Evolutionary conservation across 2,329 filamentous ascomycete species (phyloP).

Genomic region (Pseudocercospora crystallina): DNA sequence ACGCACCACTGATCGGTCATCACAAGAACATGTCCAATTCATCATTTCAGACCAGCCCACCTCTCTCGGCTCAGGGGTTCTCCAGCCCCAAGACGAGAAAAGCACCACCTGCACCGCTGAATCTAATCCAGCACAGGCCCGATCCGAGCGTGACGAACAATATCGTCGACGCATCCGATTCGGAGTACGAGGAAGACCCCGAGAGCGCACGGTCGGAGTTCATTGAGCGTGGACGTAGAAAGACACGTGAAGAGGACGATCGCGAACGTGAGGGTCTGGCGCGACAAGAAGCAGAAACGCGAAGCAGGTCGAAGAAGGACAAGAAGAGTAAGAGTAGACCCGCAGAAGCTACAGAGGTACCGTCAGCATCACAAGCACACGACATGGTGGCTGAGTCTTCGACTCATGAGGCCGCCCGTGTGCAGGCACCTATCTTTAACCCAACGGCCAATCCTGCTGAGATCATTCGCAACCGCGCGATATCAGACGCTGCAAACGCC

Average conservation of each 20-base stretch:
- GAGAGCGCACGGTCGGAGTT: constrained; percentile 40
- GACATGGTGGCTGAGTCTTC: constrained; percentile 6
- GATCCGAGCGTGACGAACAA: constrained; percentile 29
- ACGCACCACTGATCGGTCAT: constrained; percentile 5
- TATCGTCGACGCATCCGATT: constrained; percentile 66
- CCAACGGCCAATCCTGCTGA: constrained; percentile 27
- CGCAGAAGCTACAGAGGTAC: constrained; percentile 21
- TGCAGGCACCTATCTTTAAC: constrained; percentile 22
- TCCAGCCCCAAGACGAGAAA: constrained; percentile 58
- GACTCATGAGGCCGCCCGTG: constrained; percentile 8
- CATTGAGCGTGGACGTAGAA: constrained; percentile 66
- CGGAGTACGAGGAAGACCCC: constrained; percentile 78
- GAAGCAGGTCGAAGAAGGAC: constrained; percentile 73
- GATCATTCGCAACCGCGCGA: constrained; percentile 29
- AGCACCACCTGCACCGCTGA: constrained; percentile 79
- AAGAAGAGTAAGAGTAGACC: constrained; percentile 55
- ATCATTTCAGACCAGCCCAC: constrained; percentile 18
- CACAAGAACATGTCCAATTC: constrained; percentile 15
- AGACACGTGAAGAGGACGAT: constrained; percentile 86
- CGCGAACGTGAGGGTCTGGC: constrained; percentile 69
- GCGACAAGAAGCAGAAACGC: constrained; percentile 60
- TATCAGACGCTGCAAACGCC: constrained; percentile 25
- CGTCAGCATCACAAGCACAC: not conserved
- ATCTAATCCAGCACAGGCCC: constrained; percentile 49
- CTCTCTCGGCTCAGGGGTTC: constrained; percentile 17